Evolutionary conservation across 2,329 filamentous ascomycete genomes (phyloP), one percentile per base, ranked within the genome.

Genomic region (Salinomyces thailandicus): DNA sequence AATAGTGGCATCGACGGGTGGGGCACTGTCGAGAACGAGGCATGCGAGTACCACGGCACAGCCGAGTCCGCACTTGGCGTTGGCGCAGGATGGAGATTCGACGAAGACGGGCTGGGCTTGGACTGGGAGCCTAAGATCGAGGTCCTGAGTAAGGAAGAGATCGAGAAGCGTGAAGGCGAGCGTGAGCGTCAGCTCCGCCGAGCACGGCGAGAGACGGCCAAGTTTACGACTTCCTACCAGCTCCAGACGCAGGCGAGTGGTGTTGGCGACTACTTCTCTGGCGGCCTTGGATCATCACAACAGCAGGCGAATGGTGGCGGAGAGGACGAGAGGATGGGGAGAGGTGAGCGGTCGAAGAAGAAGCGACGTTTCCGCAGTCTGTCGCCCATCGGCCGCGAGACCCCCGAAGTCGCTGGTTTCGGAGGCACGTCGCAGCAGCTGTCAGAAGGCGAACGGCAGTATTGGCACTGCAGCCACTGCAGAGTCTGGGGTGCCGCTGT

Each of bases 31-130:
- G 84, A 89, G 46, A 95, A 95, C 54, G 85, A 94, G 55, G 83
- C 87, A 2, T 83, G 83, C 6, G 79, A 86, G 48, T 57, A 52
- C 30, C 58, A 60, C 31, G 58, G 57, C 11, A 57, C 54, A n/a
- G 56, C 51, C 5, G 48, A 53, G 14, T 44, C 53, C 15, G 53
- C 54, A 5, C 37, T 59, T 3, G 67, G 68, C 2, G 78, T 81
- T n/a, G 84, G 87, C 41, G 86, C 87, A 11, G 91, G 91, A 2
- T 96, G 91, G 89, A 75, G 91, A 45, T 94, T 95, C 57, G 91
- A 98, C 48, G 84, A 85, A 2, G 91, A 96, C 54, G 81, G 85
- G 41, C 71, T 96, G 3, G 87, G 64, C 28, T 59, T 59, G 24
- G 67, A 68, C 31, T 71, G 67, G 67, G 67, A 70, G 43, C 67